These are phyloP conservation scores for Ulmus americana DNA, from an alignment of 331 rosid species.

Conservation along the genomic window DNA sequence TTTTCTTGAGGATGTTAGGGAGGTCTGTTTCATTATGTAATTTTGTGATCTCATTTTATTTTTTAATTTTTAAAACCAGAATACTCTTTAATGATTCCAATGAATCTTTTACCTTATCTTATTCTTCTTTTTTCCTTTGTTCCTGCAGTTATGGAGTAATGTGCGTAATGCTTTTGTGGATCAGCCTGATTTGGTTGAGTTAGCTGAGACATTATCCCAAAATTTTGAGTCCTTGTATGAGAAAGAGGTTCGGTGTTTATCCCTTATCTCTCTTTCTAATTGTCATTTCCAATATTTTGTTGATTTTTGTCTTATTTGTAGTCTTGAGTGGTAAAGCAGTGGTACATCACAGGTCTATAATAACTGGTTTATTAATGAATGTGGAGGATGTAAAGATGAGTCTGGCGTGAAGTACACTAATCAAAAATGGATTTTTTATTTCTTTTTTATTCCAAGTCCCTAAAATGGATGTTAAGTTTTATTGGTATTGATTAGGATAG, in stretches of 20 bases:
- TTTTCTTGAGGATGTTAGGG: conserved; percentile 85
- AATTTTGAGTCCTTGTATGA: conserved; percentile 69
- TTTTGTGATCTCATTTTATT: not conserved
- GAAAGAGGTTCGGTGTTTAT: conserved; percentile 51
- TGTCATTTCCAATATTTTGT: not conserved
- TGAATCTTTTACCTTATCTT: conserved; percentile 8
- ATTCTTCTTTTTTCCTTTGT: conserved; percentile 22
- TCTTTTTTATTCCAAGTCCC: too few relatives aligned
- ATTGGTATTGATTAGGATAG: not conserved
- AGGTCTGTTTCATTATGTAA: conserved; percentile 51
- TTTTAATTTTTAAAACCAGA: not conserved
- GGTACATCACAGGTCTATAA: not conserved
- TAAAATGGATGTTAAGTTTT: not conserved
- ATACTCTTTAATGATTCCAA: not conserved
- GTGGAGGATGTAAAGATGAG: not conserved
- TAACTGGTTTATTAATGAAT: not conserved
- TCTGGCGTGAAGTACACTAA: not conserved
- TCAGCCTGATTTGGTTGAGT: conserved; percentile 77
- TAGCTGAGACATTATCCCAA: conserved; percentile 71
- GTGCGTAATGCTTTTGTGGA: conserved; percentile 76
- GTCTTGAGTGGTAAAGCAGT: conserved; percentile 11
- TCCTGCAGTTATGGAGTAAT: conserved; percentile 83
- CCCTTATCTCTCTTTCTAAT: not conserved
- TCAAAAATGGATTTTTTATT: not conserved
- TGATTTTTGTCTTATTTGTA: conserved; percentile 2